These are phyloP conservation scores for Cyberlindnera suaveolens DNA, from an alignment of 805 yeast species.

Conservation along the genomic window DNA sequence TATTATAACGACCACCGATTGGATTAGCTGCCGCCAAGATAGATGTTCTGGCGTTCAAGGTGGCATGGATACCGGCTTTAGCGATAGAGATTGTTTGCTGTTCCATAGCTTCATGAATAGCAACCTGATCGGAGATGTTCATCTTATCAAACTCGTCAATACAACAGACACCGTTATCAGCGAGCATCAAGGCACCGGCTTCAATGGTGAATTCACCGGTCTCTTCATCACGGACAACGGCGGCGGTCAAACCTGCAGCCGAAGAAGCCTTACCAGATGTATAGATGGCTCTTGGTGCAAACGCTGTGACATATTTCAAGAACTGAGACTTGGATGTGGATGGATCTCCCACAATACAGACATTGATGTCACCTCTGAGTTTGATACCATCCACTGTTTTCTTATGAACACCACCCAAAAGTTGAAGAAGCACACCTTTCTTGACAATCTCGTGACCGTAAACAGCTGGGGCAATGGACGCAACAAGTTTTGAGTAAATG, in stretches of 20 bases:
- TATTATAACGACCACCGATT: slow-evolving; percentile 91
- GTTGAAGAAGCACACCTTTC: slow-evolving; percentile 83
- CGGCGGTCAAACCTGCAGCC: slow-evolving; percentile 98
- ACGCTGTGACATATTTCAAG: slow-evolving; percentile 83
- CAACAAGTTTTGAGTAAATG: slow-evolving; percentile 75
- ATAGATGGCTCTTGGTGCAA: slow-evolving; percentile 90
- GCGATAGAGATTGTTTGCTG: slow-evolving; percentile 98
- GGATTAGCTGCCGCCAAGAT: slow-evolving; percentile 99
- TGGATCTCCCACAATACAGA: slow-evolving; percentile 96
- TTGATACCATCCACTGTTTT: slow-evolving; percentile 90
- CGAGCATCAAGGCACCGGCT: slow-evolving; percentile 97
- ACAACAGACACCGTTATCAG: slow-evolving; percentile 97
- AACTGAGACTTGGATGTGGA: slow-evolving; percentile 96
- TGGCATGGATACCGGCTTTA: slow-evolving; percentile 97
- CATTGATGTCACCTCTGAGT: slow-evolving; percentile 92
- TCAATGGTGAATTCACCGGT: slow-evolving; percentile 96
- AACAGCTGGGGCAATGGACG: slow-evolving; percentile 91
- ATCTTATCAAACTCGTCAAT: slow-evolving; percentile 98
- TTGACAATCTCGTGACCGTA: slow-evolving; percentile 93
- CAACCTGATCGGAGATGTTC: slow-evolving; percentile 94
- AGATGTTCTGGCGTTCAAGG: slow-evolving; percentile 92
- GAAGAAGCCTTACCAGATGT: slow-evolving; percentile 98
- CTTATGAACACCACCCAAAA: slow-evolving; percentile 94
- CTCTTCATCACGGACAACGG: slow-evolving; percentile 95
- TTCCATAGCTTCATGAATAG: slow-evolving; percentile 99